Conservation (phyloP, 352 stramenopile species). For the Phytophthora sp. region DNA sequence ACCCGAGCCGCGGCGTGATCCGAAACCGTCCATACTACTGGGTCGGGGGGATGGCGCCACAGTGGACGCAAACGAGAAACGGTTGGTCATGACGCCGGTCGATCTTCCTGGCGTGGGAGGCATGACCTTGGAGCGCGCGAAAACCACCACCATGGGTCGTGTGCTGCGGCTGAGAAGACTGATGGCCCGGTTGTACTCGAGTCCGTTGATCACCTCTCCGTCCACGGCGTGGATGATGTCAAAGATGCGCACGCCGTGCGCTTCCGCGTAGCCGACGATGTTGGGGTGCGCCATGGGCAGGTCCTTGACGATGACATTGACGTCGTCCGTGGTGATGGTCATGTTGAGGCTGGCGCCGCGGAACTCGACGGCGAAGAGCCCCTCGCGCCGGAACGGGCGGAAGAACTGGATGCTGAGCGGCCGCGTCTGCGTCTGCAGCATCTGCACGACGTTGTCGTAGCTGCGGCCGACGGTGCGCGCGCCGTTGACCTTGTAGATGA, state of each 20-base stretch:
- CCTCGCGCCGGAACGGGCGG: conserved; percentile 75
- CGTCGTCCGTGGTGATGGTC: conserved; percentile 86
- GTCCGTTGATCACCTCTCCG: conserved; percentile 75
- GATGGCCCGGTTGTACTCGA: conserved; percentile 85
- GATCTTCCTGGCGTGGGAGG: conserved; percentile 62
- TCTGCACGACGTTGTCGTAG: conserved; percentile 87
- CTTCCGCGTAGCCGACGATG: conserved; percentile 84
- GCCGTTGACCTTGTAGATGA: conserved; percentile 89
- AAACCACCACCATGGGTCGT: conserved; percentile 83
- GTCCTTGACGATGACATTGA: conserved; percentile 87
- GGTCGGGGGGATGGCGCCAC: conserved; percentile 67
- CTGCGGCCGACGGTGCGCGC: conserved; percentile 73
- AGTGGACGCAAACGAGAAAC: conserved; percentile 78
- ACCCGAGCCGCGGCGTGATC: conserved; percentile 49
- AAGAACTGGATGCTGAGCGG: conserved; percentile 86
- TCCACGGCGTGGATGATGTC: conserved; percentile 85
- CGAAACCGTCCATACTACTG: conserved; percentile 36
- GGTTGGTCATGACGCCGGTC: conserved; percentile 55
- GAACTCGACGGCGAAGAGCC: conserved; percentile 86
- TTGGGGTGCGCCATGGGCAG: conserved; percentile 84
- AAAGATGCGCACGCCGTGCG: conserved; percentile 79
- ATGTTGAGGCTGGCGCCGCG: conserved; percentile 81
- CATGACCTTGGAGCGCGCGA: conserved; percentile 73
- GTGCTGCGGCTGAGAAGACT: conserved; percentile 70
- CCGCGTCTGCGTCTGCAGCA: conserved; percentile 82